Evolutionary conservation across 768 basidiomycete species (phyloP), one percentile per base, ranked within the genome.

Genomic region (Lanmaoa pseudosensibilis): DNA sequence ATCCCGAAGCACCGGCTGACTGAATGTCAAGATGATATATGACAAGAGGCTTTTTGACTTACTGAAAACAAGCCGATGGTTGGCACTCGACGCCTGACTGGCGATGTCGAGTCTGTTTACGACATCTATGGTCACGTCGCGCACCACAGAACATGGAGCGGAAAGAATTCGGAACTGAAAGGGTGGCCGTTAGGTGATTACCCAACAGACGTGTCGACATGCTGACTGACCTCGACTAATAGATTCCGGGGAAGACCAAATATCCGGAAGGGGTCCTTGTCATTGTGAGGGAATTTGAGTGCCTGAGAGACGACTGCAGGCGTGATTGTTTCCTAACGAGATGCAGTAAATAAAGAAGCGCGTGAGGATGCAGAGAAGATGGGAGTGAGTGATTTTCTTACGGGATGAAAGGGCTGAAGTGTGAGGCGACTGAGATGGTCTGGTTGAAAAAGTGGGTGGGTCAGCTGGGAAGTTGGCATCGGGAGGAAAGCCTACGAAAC

Each of bases 211-310:
- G 33, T 13, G 23, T 40, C 3, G 3, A 45, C 11, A 48, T n/a
- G 45, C 34, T 3, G 8, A 72, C 81, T 21, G 41, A 91, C 91
- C 77, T 94, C 92, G 50, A 90, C 73, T 32, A 86, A 73, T 55
- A 91, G 64, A 55, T 81, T 83, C 59, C 80, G 83, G 0, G 92
- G 91, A 16, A 92, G 69, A 41, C 92, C 92, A 67, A 85, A 92
- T 52, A 80, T 77, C 32, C 79, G 75, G n/a, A 86, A 71, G 0
- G 84, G 79, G 56, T 80, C 78, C 37, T 78, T 77, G 25, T 78
- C 77, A 1, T 75, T 65, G 5, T 73, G 64, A 1, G 75, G 61
- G 58, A 85, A 85, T 34, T 73, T 73, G 50, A 80, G 71, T 4
- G 80, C 77, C 57, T 77, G 72, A 5, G 80, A 81, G n/a, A 79